A percentile compares a stretch with the other conserved stretches of the same genome.
These are phyloP conservation scores for Zoysia pacifica DNA, from an alignment of 176 grass and related monocot genomes.

Conservation along the genomic window DNA sequence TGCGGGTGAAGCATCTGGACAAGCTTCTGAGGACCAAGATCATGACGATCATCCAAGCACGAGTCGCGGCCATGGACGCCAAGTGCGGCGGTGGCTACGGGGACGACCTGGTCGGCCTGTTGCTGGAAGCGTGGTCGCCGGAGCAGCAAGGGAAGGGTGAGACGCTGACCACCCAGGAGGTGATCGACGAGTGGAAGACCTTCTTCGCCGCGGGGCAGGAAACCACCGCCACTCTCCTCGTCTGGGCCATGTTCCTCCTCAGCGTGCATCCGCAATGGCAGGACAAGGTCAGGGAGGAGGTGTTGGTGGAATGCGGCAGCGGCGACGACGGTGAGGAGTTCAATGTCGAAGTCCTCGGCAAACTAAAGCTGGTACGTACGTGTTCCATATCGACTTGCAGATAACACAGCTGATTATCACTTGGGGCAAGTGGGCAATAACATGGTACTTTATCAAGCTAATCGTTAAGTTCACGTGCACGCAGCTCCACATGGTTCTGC, in stretches of 20 bases:
- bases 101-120: slow-evolving; percentile 46
- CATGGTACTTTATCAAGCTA: too few relatives aligned
- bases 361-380: slow-evolving; percentile 42
- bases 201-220: slow-evolving; percentile 58
- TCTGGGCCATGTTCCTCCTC: slow-evolving; percentile 54
- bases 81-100: not conserved
- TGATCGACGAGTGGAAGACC: slow-evolving; percentile 61
- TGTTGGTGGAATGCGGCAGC: slow-evolving; percentile 4
- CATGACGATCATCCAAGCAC: slow-evolving; percentile 26
- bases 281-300: slow-evolving; percentile 50
- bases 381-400: not conserved
- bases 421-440: too few relatives aligned
- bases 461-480: not conserved
- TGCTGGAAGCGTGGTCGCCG: slow-evolving; percentile 25
- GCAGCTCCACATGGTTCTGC: slow-evolving; percentile 48
- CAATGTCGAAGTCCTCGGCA: slow-evolving; percentile 7
- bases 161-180: slow-evolving; percentile 44
- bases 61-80: not conserved
- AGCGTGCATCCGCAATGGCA: slow-evolving; percentile 46
- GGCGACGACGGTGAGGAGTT: not conserved
- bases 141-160: not conserved
- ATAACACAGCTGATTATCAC: too few relatives aligned
- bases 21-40: slow-evolving; percentile 31
- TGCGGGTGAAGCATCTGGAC: slow-evolving; percentile 15
- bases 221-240: slow-evolving; percentile 24